Conservation (phyloP, 768 basidiomycete species). For the Mycena indigotica region DNA sequence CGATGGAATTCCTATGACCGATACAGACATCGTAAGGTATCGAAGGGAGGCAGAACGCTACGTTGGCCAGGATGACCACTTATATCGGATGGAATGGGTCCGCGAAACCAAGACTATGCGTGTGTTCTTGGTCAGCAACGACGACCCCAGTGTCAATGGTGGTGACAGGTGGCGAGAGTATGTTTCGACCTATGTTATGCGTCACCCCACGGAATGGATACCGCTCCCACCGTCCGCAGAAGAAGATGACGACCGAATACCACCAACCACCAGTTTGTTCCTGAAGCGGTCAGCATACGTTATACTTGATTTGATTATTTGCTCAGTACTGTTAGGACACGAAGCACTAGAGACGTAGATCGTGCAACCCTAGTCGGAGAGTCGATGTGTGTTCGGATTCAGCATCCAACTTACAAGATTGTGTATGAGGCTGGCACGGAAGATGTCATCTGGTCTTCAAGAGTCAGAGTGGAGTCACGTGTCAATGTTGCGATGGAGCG, state of each 20-base stretch:
- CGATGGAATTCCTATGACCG: conserved; percentile 42
- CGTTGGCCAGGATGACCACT: conserved; percentile 72
- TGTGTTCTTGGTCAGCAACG: conserved; percentile 59
- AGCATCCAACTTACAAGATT: conserved; percentile 64
- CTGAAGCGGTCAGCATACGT: conserved; percentile 55
- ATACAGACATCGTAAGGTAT: conserved; percentile 74
- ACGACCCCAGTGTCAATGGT: conserved; percentile 67
- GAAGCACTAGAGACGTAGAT: conserved; percentile 39
- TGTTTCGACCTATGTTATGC: conserved; percentile 70
- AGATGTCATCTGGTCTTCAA: conserved; percentile 49
- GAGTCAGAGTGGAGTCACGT: conserved; percentile 25
- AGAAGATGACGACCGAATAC: conserved; percentile 34
- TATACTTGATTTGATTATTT: conserved; percentile 21
- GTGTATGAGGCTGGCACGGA: conserved; percentile 70
- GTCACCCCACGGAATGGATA: conserved; percentile 72
- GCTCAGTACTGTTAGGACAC: conserved; percentile 37
- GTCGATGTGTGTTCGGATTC: conserved; percentile 56
- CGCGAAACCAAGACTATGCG: conserved; percentile 55
- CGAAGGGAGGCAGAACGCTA: conserved; percentile 78
- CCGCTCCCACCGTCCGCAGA: conserved; percentile 32
- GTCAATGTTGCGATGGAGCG: conserved; percentile 34
- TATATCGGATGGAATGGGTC: conserved; percentile 80
- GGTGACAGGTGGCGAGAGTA: conserved; percentile 77
- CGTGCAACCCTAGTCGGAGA: conserved; percentile 42
- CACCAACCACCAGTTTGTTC: conserved; percentile 48